A percentile compares a stretch with the other conserved stretches of the same genome.
phyloP scores from a whole-genome alignment of 2,329 filamentous ascomycete genomes.

The Talaromyces sp. region DNA sequence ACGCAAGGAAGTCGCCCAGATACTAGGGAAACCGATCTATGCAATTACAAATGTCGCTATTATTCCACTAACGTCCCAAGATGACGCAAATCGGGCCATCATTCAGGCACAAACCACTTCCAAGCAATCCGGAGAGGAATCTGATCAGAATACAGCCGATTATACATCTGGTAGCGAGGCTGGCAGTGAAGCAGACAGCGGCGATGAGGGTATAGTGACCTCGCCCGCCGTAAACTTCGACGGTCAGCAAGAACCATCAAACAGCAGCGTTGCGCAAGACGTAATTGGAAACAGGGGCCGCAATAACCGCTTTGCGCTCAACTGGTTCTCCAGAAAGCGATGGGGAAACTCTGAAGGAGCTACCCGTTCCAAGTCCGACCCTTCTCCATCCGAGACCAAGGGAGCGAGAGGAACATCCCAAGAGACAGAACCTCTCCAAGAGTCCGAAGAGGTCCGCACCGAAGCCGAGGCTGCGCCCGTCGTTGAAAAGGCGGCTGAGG shows the following conservation, averaged over 20 bases:
- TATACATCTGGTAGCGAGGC: conserved; percentile 13
- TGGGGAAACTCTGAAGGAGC: conserved; percentile 62
- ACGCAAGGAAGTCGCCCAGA: conserved; percentile 83
- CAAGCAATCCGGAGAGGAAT: conserved; percentile 40
- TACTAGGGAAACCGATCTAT: conserved; percentile 79
- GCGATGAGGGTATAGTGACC: conserved; percentile 7
- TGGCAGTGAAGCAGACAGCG: conserved; percentile 8
- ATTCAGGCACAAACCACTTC: conserved; percentile 55
- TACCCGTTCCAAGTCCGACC: conserved; percentile 39
- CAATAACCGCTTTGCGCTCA: conserved; percentile 84
- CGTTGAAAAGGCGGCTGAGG: conserved; percentile 20
- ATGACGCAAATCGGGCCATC: conserved; percentile 72
- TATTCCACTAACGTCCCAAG: conserved; percentile 78
- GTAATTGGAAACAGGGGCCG: conserved; percentile 79
- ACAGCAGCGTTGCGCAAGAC: conserved; percentile 73
- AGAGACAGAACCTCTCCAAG: background rate
- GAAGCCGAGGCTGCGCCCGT: conserved; percentile 13
- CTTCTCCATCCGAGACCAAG: background rate
- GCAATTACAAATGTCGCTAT: conserved; percentile 84
- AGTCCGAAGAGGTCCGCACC: background rate
- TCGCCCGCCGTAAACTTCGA: conserved; percentile 28
- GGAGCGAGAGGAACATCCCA: background rate
- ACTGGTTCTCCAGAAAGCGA: conserved; percentile 85
- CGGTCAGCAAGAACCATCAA: conserved; percentile 17
- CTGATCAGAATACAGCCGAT: conserved; percentile 32